Base-by-base conservation (phyloP, 805 yeast genomes). In the Saturnispora dispora region DNA sequence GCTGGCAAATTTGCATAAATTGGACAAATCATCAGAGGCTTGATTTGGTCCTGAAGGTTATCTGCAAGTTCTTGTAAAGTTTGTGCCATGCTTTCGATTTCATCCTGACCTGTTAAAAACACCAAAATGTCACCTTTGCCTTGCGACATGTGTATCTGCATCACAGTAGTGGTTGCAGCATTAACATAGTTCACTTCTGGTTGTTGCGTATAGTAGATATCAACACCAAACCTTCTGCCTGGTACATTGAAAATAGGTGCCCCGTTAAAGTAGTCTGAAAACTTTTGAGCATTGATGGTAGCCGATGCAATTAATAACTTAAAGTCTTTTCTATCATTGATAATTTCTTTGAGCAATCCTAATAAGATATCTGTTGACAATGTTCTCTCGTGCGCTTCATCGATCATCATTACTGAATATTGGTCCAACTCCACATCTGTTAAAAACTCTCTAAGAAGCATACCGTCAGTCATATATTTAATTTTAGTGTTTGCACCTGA, bases 381-480 rank as follows among this genome's bases (percentile, higher is more conserved):
- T 0, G 98, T 93, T 52, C 99, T 75, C 64, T 93, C 99, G 63
- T 93, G 99, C 0, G 99, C 99, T 67, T 91, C 99, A 68, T 91
- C 99, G 46, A 91, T 83, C 85, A 91, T 89, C 51, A 91, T 73
- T 1, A 86, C 95, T 1, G 93, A 79, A 62, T 90, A 91, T 2
- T 68, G 70, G 1, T 74, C 66, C 40, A 90, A 67, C 42, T 78
- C 78, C 0, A 95, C 87, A 63, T 90, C 97, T 1, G 76, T 71
- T 33, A 90, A 68, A 57, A 88, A 83, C 67, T 93, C 99, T 53
- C 96, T 70, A 33, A 90, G 71, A 20, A 93, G 73, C 88, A 89
- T 87, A 75, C 99, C 99, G 66, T 93, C 99, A 0, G 99, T 93
- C 79, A 90, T 78, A 66, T 93, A 93, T 69, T 91, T 91, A 48